phyloP scores from a whole-genome alignment of 371 early-diverging fungal genomes.

The Syncephalastrum monosporum region DNA sequence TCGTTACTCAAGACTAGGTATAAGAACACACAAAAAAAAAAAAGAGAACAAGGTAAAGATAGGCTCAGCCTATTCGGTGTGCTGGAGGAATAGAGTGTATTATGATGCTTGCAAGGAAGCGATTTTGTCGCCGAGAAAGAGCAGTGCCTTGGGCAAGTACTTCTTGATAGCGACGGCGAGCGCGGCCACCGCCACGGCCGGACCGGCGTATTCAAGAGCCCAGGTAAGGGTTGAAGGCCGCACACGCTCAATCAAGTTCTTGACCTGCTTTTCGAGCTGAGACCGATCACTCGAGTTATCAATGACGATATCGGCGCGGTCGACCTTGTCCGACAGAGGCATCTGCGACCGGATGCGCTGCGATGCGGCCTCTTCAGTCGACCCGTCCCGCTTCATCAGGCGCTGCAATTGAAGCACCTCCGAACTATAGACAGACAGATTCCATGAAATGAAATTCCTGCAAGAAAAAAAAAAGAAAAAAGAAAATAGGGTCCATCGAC shows the following conservation, averaged over 20 bases:
- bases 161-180: slow-evolving; percentile 10
- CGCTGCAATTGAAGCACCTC: slow-evolving; percentile 72
- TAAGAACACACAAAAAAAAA: no score
- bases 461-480: background rate
- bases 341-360: slow-evolving; percentile 84
- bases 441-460: background rate
- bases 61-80: no score
- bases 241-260: slow-evolving; percentile 41
- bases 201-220: slow-evolving; percentile 42
- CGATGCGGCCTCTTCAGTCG: slow-evolving; percentile 63
- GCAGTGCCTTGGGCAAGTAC: slow-evolving; percentile 7
- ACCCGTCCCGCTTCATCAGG: slow-evolving; percentile 70
- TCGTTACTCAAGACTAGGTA: no score
- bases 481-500: no score
- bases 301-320: slow-evolving; percentile 77
- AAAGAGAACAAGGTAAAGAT: no score
- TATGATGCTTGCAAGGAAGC: background rate
- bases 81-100: no score
- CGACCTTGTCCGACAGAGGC: slow-evolving; percentile 73
- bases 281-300: slow-evolving; percentile 76
- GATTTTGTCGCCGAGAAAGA: slow-evolving; percentile 10
- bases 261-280: slow-evolving; percentile 64
- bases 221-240: slow-evolving; percentile 45
- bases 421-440: slow-evolving; percentile 50
- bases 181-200: slow-evolving; percentile 26